A percentile compares a stretch with the other conserved stretches of the same genome.
These are phyloP conservation scores for Thalassiosira mediterranea DNA, from an alignment of 352 stramenopile species.

Conservation along the genomic window DNA sequence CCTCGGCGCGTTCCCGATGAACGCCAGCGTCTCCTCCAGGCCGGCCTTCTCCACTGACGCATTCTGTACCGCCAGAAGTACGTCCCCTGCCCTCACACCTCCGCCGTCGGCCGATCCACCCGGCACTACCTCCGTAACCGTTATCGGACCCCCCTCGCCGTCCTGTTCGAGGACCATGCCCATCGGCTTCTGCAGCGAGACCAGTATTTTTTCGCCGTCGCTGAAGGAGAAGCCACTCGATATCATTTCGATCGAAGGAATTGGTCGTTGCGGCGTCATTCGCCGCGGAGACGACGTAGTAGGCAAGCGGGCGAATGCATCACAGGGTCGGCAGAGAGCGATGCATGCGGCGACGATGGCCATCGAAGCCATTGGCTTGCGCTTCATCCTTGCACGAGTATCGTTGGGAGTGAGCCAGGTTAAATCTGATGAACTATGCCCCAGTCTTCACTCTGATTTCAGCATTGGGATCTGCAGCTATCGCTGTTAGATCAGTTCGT, in stretches of 20 bases:
- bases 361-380: not conserved
- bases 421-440: too few relatives aligned
- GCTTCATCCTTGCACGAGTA: too few relatives aligned
- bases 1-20: slow-evolving; percentile 52
- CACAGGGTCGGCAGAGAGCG: not conserved
- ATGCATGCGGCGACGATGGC: not conserved
- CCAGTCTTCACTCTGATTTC: too few relatives aligned
- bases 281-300: not conserved
- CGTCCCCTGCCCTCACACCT: slow-evolving; percentile 52
- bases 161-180: slow-evolving; percentile 65
- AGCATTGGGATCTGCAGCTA: too few relatives aligned
- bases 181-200: slow-evolving; percentile 67
- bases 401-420: not conserved
- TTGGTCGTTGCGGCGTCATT: too few relatives aligned
- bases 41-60: slow-evolving; percentile 41
- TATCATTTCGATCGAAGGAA: slow-evolving; percentile 24
- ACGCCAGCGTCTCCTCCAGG: slow-evolving; percentile 59
- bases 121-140: slow-evolving; percentile 43
- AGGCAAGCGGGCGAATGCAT: not conserved
- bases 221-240: slow-evolving; percentile 53
- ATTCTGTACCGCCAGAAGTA: slow-evolving; percentile 66
- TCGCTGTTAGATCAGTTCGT: too few relatives aligned
- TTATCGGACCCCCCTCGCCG: slow-evolving; percentile 16
- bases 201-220: slow-evolving; percentile 62
- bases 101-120: slow-evolving; percentile 39